Conservation (phyloP, 2,329 filamentous ascomycete species). For the Cladophialophora bantiana region DNA sequence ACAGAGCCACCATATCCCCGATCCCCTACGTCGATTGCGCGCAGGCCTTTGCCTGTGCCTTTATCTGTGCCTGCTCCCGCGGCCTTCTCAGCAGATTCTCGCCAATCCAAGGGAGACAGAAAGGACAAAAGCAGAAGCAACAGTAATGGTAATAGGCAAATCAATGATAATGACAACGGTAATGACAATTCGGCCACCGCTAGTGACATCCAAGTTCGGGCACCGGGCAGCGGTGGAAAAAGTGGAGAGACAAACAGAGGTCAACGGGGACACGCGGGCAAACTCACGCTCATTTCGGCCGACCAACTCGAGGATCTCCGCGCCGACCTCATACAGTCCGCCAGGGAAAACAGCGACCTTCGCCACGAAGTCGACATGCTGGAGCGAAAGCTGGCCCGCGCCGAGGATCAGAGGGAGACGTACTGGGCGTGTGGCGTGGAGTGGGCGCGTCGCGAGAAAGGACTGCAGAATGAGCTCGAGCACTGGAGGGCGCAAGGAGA, state of each 20-base stretch:
- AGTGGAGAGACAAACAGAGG: too few species aligned
- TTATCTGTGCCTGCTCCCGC: background rate
- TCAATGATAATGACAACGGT: too few species aligned
- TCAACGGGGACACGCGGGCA: background rate
- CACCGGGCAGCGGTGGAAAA: too few species aligned
- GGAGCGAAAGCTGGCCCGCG: background rate
- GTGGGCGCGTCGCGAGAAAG: constrained; percentile 3
- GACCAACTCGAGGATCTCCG: constrained; percentile 1
- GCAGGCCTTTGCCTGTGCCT: background rate
- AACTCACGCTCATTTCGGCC: background rate
- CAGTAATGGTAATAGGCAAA: too few species aligned
- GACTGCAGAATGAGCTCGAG: background rate
- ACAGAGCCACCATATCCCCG: background rate
- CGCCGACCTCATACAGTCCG: constrained; percentile 1
- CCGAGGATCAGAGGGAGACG: background rate
- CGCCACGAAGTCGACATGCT: background rate
- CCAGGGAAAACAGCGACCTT: background rate
- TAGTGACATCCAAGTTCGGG: too few species aligned
- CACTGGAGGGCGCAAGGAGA: background rate
- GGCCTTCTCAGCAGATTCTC: too few species aligned
- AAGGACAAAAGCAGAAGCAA: too few species aligned
- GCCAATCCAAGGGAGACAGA: too few species aligned
- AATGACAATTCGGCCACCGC: too few species aligned
- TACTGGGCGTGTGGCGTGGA: constrained; percentile 12
- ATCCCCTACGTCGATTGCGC: too few species aligned